phyloP scores from a whole-genome alignment of 768 basidiomycete genomes.

The Lactarius pseudohatsudake region DNA sequence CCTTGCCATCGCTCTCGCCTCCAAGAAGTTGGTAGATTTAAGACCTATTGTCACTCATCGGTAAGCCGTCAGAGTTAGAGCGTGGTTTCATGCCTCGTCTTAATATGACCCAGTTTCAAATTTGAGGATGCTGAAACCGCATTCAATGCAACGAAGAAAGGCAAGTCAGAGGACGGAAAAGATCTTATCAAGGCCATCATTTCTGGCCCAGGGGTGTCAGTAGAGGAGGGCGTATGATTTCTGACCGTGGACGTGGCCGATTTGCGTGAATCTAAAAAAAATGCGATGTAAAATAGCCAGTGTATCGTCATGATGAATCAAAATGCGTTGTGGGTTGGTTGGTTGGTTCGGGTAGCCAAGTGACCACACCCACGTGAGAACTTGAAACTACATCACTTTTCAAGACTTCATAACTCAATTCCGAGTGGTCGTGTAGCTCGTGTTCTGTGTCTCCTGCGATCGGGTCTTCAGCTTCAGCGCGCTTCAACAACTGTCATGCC shows the following conservation, averaged over 20 bases:
- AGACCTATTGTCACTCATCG: conserved; percentile 89
- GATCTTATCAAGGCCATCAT: conserved; percentile 89
- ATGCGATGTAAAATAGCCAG: background rate
- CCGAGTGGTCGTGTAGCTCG: too few relatives aligned
- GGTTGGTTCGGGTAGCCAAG: too few relatives aligned
- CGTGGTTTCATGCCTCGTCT: background rate
- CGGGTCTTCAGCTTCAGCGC: background rate
- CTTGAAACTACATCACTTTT: too few relatives aligned
- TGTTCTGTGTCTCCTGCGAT: too few relatives aligned
- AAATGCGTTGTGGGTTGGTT: too few relatives aligned
- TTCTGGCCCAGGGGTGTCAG: conserved; percentile 67
- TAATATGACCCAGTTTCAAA: conserved; percentile 47
- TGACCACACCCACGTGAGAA: too few relatives aligned
- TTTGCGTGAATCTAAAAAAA: background rate
- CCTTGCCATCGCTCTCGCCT: conserved; percentile 79
- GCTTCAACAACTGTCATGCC: conserved; percentile 43
- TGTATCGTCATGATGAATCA: background rate
- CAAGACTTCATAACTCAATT: too few relatives aligned
- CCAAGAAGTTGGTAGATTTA: conserved; percentile 79
- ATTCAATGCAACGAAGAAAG: conserved; percentile 76
- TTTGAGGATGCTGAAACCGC: conserved; percentile 79
- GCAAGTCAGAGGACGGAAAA: conserved; percentile 85
- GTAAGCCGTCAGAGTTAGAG: conserved; percentile 39
- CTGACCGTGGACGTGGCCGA: background rate
- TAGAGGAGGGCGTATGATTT: conserved; percentile 35